These are phyloP conservation scores for Cutaneotrichosporon mucoides DNA, from an alignment of 1,284 basidiomycete genomes.

Conservation along the genomic window DNA sequence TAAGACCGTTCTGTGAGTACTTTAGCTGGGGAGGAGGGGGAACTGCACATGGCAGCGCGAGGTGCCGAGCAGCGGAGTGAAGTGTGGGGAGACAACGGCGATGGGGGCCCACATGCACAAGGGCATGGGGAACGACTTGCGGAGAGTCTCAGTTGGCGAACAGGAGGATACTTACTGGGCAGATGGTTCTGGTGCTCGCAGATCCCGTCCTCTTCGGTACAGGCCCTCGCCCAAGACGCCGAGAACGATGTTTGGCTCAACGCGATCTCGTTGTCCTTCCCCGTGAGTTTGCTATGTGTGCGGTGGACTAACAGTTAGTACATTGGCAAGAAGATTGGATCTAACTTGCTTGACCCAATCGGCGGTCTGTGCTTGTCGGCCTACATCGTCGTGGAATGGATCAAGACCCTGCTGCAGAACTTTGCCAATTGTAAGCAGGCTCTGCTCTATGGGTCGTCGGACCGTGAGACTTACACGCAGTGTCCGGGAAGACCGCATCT, in stretches of 20 bases:
- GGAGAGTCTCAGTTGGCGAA: too few relatives aligned
- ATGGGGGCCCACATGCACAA: too few relatives aligned
- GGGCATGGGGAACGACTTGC: too few relatives aligned
- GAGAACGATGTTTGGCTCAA: conserved; percentile 57
- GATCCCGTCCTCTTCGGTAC: conserved; percentile 46
- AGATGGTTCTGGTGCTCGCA: conserved; percentile 49
- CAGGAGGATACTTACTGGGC: too few relatives aligned
- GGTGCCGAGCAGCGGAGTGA: too few relatives aligned
- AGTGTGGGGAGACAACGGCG: too few relatives aligned
- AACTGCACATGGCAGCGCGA: too few relatives aligned
- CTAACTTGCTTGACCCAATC: conserved; percentile 50
- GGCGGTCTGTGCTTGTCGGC: conserved; percentile 52
- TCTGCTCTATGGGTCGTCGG: too few relatives aligned
- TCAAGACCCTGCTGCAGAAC: conserved; percentile 50
- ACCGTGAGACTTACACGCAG: conserved; percentile 18
- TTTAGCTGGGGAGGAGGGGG: too few relatives aligned
- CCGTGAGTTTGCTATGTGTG: conserved; percentile 41
- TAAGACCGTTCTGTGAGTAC: conserved; percentile 53
- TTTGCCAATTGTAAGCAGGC: conserved; percentile 44
- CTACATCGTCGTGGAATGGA: conserved; percentile 52
- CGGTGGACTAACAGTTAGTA: conserved; percentile 32
- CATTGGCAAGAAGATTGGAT: conserved; percentile 39
- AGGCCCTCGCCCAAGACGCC: conserved; percentile 53
- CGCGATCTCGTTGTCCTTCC: conserved; percentile 56
- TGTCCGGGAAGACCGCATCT: conserved; percentile 40